Base-by-base conservation (phyloP, 305 asterid species). In the Petunia hybrid region DNA sequence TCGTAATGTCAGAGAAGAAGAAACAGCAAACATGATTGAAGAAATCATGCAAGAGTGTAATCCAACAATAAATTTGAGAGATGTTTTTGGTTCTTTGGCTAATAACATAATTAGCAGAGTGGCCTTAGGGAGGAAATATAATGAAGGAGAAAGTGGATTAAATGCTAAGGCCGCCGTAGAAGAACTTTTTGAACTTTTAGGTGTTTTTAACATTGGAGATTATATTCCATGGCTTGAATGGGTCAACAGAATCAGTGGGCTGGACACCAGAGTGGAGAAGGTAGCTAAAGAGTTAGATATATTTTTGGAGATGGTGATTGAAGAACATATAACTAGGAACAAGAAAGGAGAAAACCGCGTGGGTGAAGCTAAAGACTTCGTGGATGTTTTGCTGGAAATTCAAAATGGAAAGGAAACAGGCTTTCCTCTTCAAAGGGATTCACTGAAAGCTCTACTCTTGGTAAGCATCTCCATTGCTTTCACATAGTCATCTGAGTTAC, bases 1-100 rank as follows among this genome's bases (percentile, higher is more conserved):
- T 74, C 82, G 80, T 0, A 2, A 5, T 0, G 67, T 87, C 4
- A 71, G 93, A 39, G 91, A 90, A 43, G 92, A 89, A 70, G 92
- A 87, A 78, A 78, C 85, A 1, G 45, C 85, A 1, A n/a, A 41
- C 4, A 79, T 88, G 90, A 62, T 90, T 1, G 80, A 86, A 59
- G 82, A 59, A 8, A 82, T 90, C 6, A 46, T 13, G 42, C 22
- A 69, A 65, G 3, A 0, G 53, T 60, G 48, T 10, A 57, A 77
- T 5, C 56, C 80, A 5, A n/a, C 64, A 59, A 59, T 59, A 59
- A 1, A 59, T 2, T 59, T 59, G 38, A 83, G 81, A 41, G 84
- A 87, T 0, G 8, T 48, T 6, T 46, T 90, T 46, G 14, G 65
- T 8, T 1, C 67, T 0, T 10, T 82, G 4, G 64, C 92, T 0